Evolutionary conservation across 139 green algal genomes (phyloP).

Genomic region (Haematococcus lacustris): DNA sequence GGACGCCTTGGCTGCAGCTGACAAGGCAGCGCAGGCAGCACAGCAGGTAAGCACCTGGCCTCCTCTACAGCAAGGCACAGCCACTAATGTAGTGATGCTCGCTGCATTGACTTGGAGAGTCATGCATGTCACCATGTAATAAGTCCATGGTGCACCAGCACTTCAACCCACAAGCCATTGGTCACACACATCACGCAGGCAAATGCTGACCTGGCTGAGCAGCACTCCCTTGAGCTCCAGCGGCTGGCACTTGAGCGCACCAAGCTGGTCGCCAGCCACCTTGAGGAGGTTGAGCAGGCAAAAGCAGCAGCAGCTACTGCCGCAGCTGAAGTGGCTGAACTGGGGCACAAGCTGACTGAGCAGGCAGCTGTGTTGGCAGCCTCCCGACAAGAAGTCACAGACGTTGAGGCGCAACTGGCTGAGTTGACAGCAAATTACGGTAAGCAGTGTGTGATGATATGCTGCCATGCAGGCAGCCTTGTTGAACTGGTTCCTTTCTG

Average conservation of each 20-base stretch:
- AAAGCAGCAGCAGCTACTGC: too few relatives aligned
- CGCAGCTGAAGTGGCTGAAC: too few relatives aligned
- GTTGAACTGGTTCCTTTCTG: too few relatives aligned
- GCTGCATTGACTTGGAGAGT: not conserved
- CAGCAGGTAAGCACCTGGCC: not conserved
- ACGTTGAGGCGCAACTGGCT: too few relatives aligned
- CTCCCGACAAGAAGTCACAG: too few relatives aligned
- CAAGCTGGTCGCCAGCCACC: conserved; percentile 24
- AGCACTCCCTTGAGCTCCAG: conserved; percentile 25
- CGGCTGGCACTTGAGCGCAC: conserved; percentile 22
- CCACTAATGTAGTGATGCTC: not conserved
- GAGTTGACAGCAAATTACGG: too few relatives aligned
- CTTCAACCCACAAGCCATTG: conserved; percentile 1
- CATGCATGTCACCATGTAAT: not conserved
- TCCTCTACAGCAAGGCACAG: not conserved
- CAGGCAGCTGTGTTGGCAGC: too few relatives aligned
- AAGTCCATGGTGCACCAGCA: not conserved
- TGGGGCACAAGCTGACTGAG: too few relatives aligned
- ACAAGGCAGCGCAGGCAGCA: conserved; percentile 17
- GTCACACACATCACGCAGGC: too few relatives aligned
- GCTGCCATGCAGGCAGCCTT: too few relatives aligned
- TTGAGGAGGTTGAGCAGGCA: conserved; percentile 22
- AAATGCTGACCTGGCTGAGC: conserved; percentile 18
- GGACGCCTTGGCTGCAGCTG: conserved; percentile 20
- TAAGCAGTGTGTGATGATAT: too few relatives aligned